Percentiles rank a stretch among this genome's conserved stretches.
Conservation (phyloP, 176 grass and related monocot species). For the Thinopyrum elongatum region DNA sequence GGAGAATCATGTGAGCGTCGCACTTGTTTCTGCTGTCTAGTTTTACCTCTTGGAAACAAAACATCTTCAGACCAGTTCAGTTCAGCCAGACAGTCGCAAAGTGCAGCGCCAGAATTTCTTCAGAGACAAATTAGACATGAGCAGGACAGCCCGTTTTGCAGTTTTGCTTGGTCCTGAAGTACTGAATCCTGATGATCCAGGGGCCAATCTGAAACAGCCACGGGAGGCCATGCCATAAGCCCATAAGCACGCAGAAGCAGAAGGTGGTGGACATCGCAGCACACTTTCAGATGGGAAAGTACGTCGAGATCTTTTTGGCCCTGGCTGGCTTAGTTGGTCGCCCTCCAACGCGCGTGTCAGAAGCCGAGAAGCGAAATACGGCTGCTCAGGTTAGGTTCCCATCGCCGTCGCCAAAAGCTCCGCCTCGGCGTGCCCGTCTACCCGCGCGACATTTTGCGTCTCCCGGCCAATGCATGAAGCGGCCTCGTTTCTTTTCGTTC, state of each 20-base stretch:
- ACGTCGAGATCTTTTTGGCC: background rate
- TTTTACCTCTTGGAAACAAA: background rate
- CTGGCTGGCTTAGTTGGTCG: background rate
- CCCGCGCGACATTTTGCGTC: conserved; percentile 1
- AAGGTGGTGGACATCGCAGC: background rate
- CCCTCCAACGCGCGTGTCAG: background rate
- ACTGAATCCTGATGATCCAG: too few species aligned
- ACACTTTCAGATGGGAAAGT: conserved; percentile 6
- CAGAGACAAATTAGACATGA: background rate
- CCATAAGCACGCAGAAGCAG: background rate
- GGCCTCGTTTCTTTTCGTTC: background rate
- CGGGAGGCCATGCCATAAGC: background rate
- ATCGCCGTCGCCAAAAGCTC: conserved; percentile 31
- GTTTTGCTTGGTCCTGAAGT: background rate
- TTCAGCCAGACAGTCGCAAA: background rate
- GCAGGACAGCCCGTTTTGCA: background rate
- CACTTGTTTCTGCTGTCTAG: background rate
- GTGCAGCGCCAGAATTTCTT: background rate
- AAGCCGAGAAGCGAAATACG: background rate
- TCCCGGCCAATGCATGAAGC: background rate
- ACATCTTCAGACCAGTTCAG: background rate
- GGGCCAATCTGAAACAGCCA: background rate
- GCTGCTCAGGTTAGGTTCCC: conserved; percentile 26
- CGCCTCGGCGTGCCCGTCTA: background rate
- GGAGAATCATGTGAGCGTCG: background rate